Percentiles rank a stretch among this genome's conserved stretches.
Evolutionary conservation across 2,329 filamentous ascomycete species (phyloP).

Genomic region (Berkeleyomyces rouxiae): DNA sequence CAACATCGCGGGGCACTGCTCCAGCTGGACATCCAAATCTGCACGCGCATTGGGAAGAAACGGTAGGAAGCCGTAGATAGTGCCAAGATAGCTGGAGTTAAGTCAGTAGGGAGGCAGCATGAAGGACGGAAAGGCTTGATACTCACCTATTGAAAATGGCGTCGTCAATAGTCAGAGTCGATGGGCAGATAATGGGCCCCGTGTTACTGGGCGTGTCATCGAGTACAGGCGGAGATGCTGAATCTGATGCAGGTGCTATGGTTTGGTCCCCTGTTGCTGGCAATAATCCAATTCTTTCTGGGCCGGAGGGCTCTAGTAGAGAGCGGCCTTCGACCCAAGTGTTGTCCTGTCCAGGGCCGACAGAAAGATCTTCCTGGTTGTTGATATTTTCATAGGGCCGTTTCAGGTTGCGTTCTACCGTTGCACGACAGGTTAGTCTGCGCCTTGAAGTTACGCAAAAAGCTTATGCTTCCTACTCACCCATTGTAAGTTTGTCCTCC

Average conservation of each 20-base stretch:
- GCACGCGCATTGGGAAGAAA: conserved; percentile 42
- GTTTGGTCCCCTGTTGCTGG: too few relatives aligned
- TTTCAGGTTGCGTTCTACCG: conserved; percentile 20
- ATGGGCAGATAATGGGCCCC: too few relatives aligned
- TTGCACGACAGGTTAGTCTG: neutral
- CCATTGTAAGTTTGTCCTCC: conserved; percentile 53
- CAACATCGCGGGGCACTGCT: conserved; percentile 37
- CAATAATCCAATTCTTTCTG: neutral
- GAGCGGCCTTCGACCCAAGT: neutral
- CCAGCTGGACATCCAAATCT: conserved; percentile 38
- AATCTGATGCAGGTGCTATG: too few relatives aligned
- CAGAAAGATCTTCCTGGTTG: conserved; percentile 19
- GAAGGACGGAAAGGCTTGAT: too few relatives aligned
- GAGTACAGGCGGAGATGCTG: too few relatives aligned
- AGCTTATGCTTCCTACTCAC: neutral
- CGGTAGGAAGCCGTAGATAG: conserved; percentile 51
- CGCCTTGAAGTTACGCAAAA: neutral
- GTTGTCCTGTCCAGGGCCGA: neutral
- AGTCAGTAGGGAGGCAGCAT: neutral
- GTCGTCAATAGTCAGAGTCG: too few relatives aligned
- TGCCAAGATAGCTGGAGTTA: conserved; percentile 24
- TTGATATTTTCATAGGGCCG: conserved; percentile 34
- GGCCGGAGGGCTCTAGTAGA: neutral
- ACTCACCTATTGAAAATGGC: too few relatives aligned
- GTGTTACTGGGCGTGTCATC: too few relatives aligned